These are phyloP conservation scores for Andrographis paniculata DNA, from an alignment of 305 asterid species.

Conservation along the genomic window DNA sequence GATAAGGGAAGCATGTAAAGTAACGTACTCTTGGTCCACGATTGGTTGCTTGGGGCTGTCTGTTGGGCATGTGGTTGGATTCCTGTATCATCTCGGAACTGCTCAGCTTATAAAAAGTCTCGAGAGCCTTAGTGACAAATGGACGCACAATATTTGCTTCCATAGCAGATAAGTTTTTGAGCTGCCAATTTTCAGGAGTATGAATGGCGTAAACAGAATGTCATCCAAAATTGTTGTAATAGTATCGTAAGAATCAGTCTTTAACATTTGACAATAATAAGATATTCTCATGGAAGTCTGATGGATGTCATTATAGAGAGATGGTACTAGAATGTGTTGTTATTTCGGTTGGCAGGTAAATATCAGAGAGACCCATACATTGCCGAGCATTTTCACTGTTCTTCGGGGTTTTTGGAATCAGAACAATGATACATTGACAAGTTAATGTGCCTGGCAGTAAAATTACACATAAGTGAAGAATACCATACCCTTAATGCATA, in stretches of 20 bases:
- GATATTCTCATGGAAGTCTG: too few relatives aligned
- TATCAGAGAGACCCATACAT: too few relatives aligned
- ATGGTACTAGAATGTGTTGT: too few relatives aligned
- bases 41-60: conserved; percentile 62
- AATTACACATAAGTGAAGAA: conserved; percentile 9
- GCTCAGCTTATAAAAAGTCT: conserved; percentile 61
- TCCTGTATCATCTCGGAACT: conserved; percentile 76
- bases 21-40: conserved; percentile 76
- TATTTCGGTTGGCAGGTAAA: too few relatives aligned
- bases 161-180: conserved; percentile 84
- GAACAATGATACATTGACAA: conserved; percentile 6
- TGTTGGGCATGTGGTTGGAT: conserved; percentile 39
- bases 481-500: conserved; percentile 62
- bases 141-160: conserved; percentile 94
- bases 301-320: too few relatives aligned
- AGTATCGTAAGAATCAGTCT: too few relatives aligned
- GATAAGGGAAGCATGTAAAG: conserved; percentile 6
- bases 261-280: too few relatives aligned
- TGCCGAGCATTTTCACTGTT: too few relatives aligned
- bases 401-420: too few relatives aligned
- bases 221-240: too few relatives aligned
- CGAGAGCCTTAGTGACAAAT: conserved; percentile 77
- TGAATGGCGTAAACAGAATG: conserved; percentile 6
- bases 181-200: conserved; percentile 43
- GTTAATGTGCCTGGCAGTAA: conserved; percentile 3